Conservation (phyloP, 345 rosid species). For the Citrus inodora region DNA sequence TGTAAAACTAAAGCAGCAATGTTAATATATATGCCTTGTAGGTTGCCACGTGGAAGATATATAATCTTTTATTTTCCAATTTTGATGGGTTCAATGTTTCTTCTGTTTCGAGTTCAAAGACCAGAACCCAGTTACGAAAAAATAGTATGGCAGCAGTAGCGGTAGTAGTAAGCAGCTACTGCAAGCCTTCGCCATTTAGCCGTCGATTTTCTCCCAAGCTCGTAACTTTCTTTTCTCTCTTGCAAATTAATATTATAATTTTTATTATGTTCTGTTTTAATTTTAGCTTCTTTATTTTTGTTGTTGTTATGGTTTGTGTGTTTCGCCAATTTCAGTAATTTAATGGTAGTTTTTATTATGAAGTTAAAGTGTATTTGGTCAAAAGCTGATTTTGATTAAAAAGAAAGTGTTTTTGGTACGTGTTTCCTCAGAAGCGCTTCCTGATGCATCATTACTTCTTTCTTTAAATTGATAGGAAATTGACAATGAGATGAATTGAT, state of each 20-base stretch:
- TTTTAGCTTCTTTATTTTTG: background rate
- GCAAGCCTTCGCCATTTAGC: slow-evolving; percentile 53
- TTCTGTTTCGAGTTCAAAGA: background rate
- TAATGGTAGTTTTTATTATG: background rate
- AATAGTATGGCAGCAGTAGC: slow-evolving; percentile 37
- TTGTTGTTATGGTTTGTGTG: background rate
- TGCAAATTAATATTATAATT: background rate
- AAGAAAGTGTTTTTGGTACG: no score
- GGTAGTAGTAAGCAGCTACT: slow-evolving; percentile 37
- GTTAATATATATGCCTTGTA: background rate
- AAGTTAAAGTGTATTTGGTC: background rate
- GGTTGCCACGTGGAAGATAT: slow-evolving; percentile 3
- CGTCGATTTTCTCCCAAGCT: slow-evolving; percentile 29
- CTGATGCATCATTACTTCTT: background rate
- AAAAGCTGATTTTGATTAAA: background rate
- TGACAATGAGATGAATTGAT: background rate
- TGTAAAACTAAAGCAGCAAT: no score
- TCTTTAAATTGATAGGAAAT: background rate
- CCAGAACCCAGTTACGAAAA: background rate
- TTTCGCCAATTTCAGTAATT: background rate
- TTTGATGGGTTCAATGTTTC: background rate
- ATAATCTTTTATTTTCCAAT: background rate
- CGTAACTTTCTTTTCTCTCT: slow-evolving; percentile 25
- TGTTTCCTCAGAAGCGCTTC: background rate
- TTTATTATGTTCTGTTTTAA: background rate